A percentile compares a stretch with the other conserved stretches of the same genome.
Conservation (phyloP, 2,329 filamentous ascomycete genomes). For the Phialemoniopsis sp. region DNA sequence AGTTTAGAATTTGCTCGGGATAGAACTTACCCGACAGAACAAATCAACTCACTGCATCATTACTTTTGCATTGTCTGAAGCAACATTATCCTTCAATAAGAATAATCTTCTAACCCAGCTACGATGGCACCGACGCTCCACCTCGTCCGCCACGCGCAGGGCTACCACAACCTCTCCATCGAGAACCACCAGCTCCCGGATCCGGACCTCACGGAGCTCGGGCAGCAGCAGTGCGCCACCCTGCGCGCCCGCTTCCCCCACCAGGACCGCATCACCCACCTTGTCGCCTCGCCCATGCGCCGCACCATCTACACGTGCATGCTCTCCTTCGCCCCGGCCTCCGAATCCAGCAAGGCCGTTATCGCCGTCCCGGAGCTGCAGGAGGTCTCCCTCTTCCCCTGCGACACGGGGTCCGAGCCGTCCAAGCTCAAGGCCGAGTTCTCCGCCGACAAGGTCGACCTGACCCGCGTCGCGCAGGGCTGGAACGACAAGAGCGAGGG, state of each 20-base stretch:
- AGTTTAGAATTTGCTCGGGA: too few relatives aligned
- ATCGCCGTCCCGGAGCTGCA: constrained; percentile 72
- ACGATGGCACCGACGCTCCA: constrained; percentile 54
- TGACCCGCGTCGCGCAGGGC: constrained; percentile 52
- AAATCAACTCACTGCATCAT: too few relatives aligned
- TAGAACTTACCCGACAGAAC: too few relatives aligned
- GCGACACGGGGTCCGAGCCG: constrained; percentile 66
- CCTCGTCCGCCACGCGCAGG: constrained; percentile 71
- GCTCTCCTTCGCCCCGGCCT: constrained; percentile 58
- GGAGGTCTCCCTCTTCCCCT: constrained; percentile 70
- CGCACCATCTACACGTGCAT: constrained; percentile 78
- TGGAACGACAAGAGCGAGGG: constrained; percentile 66
- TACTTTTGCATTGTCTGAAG: too few relatives aligned
- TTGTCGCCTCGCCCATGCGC: constrained; percentile 75
- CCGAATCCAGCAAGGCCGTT: constrained; percentile 43
- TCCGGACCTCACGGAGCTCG: constrained; percentile 72
- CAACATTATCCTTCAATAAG: too few relatives aligned
- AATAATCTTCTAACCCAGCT: too few relatives aligned
- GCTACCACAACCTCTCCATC: constrained; percentile 72
- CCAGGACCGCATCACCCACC: constrained; percentile 60
- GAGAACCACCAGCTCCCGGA: constrained; percentile 73
- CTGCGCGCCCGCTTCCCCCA: constrained; percentile 61
- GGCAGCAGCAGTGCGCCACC: constrained; percentile 66
- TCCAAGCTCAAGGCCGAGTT: constrained; percentile 58
- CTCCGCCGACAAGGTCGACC: constrained; percentile 50